Evolutionary conservation across 768 basidiomycete species (phyloP).

Genomic region (Hericium alpestre): DNA sequence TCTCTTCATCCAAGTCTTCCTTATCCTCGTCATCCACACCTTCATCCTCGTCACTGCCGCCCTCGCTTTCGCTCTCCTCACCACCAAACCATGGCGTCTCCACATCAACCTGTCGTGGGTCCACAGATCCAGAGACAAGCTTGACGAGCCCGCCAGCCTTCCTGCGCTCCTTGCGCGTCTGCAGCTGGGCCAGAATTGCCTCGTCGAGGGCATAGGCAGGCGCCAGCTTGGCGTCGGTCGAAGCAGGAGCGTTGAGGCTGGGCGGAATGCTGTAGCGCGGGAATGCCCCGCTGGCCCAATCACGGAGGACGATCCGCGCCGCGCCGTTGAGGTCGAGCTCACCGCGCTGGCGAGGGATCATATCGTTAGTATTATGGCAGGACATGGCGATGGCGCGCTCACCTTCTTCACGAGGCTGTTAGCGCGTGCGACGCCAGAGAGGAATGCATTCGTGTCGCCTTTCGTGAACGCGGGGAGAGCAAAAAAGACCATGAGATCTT

Average conservation of each 20-base stretch:
- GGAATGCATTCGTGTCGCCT: slow-evolving; percentile 62
- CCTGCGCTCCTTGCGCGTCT: slow-evolving; percentile 58
- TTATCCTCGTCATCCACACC: slow-evolving; percentile 20
- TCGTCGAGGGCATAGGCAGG: slow-evolving; percentile 38
- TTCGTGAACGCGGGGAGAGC: slow-evolving; percentile 67
- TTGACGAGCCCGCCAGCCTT: slow-evolving; percentile 40
- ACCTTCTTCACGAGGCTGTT: slow-evolving; percentile 74
- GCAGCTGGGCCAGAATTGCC: slow-evolving; percentile 34
- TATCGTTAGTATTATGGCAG: background rate
- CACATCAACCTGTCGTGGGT: slow-evolving; percentile 32
- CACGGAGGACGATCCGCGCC: slow-evolving; percentile 68
- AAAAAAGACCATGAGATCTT: slow-evolving; percentile 88
- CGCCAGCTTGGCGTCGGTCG: slow-evolving; percentile 14
- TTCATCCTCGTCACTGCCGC: slow-evolving; percentile 22
- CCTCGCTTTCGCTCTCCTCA: slow-evolving; percentile 9
- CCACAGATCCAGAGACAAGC: slow-evolving; percentile 29
- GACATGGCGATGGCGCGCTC: slow-evolving; percentile 5
- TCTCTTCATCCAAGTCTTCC: slow-evolving; percentile 28
- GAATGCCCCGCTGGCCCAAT: slow-evolving; percentile 73
- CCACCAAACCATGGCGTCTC: slow-evolving; percentile 30
- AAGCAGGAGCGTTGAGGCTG: slow-evolving; percentile 1
- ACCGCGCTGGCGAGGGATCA: slow-evolving; percentile 42
- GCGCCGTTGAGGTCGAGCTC: slow-evolving; percentile 63
- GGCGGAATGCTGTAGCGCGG: slow-evolving; percentile 60
- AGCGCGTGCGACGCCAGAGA: slow-evolving; percentile 66